Evolutionary conservation across 257 asterid species (phyloP), one percentile per base, ranked within the genome.

Genomic region (Paraleonurus japonicus): DNA sequence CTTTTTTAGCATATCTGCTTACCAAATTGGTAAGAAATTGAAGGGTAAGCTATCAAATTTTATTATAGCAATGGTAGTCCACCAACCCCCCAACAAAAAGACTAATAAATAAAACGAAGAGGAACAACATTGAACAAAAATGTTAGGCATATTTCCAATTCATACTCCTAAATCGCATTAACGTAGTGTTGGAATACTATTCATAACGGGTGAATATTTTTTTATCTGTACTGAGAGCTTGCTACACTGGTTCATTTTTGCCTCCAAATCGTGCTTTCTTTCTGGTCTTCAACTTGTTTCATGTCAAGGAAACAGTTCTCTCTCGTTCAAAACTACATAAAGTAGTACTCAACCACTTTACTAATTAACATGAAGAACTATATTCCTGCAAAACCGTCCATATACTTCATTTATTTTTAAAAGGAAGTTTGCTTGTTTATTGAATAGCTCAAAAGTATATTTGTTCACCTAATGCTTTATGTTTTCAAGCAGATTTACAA

Each of bases 401-500:
- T 16, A 16, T 47, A 16, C 54, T 47, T 47, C 22, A 16, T 47
- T 16, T 47, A 1, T 16, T 47, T 43, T 47, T 5, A 47, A 45
- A 45, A 47, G 54, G 22, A n/a, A 47, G 54, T 47, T 45, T 47
- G 22, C 54, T 47, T 47, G 54, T 47, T 16, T 47, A 47, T 47
- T 4, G 16, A 47, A 6, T n/a, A 47, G 54, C 54, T 47, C 22
- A 47, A 47, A n/a, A 16, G 54, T 47, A n/a, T n/a, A n/a, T 50
- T 35, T 67, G 69, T 60, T 53, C 62, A 37, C 9, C 47, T 3
- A 41, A 13, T 76, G 61, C 59, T 26, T 7, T 30, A 55, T 43
- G 33, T 62, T 57, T 32, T 58, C 22, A 59, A 66, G 41, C 48
- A 19, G 64, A 67, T 19, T 58, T 61, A 65, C 61, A 54, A 39